Base-by-base conservation (phyloP, 352 stramenopile species). In the Globisporangium canariense region DNA sequence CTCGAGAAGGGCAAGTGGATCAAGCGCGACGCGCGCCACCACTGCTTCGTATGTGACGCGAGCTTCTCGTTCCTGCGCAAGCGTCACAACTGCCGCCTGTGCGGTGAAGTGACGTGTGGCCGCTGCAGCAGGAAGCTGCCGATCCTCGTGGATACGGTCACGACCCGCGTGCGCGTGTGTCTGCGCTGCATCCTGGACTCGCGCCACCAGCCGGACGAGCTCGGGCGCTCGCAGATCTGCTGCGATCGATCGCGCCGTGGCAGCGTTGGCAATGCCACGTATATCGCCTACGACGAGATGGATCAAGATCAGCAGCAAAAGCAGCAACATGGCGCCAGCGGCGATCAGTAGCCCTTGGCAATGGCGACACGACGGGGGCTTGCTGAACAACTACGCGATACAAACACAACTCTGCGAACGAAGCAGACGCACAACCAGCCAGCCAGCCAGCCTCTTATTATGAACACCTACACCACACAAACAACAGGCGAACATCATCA, bases 61-160 rank as follows among this genome's bases (percentile, higher is more conserved):
- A 53, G 70, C 28, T 94, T 94, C 65, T 87, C 81, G 32, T 89
- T 94, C 59, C 70, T 92, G 30, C 83, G 85, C 54, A 90, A 88
- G 60, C 81, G 86, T 32, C 79, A 94, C 71, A 80, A 76, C 69
- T 94, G 86, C 65, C 83, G 83, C 7, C 69, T 92, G 32, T 94
- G 86, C 55, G 82, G 82, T 11, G 84, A 90, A 53, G 67, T 80
- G 13, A 83, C 67, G 18, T 94, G 86, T 53, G 78, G 86, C 28
- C 79, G 83, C 55, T 94, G 86, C 66, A 81, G 78, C 54, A 81
- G 80, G 13, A 91, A 91, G 58, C 77, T 91, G 64, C 74, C 85
- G 2, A 75, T 93, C 49, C 75, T 91, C 22, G 79, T 89, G 10
- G 80, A 87, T 25, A 65, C 75, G 0, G 72, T 81, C 56, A 86